Evolutionary conservation across 1,284 basidiomycete genomes (phyloP).

Genomic region (Kwoniella shivajii): DNA sequence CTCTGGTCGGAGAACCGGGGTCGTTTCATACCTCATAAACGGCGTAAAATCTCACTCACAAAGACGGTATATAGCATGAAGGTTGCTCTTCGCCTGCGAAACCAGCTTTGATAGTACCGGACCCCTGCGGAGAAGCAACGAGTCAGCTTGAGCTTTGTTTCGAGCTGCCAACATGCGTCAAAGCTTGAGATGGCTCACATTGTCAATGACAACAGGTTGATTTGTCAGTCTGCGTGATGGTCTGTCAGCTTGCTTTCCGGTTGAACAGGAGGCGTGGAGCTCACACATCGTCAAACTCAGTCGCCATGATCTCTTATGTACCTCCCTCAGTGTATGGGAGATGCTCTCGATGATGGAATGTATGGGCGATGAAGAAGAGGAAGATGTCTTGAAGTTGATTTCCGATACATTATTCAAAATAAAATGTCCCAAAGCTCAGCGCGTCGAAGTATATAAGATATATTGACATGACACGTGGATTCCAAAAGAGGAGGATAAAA

Average conservation of each 20-base stretch:
- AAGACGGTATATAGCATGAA: constrained; percentile 96
- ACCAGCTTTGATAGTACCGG: constrained; percentile 94
- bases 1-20: too few relatives aligned
- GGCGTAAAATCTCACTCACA: constrained; percentile 65
- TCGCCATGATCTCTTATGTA: constrained; percentile 35
- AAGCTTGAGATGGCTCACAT: constrained; percentile 63
- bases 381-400: too few relatives aligned
- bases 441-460: too few relatives aligned
- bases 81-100: constrained; percentile 98
- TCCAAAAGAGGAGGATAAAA: too few relatives aligned
- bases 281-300: constrained; percentile 53
- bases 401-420: too few relatives aligned
- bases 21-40: too few relatives aligned
- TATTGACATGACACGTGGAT: too few relatives aligned
- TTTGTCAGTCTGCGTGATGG: constrained; percentile 46
- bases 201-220: constrained; percentile 81
- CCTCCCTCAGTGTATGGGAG: too few relatives aligned
- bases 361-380: too few relatives aligned
- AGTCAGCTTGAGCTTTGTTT: constrained; percentile 8
- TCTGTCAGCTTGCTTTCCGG: not conserved
- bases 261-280: constrained; percentile 10
- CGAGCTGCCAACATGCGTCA: not conserved
- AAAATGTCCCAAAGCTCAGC: too few relatives aligned
- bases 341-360: too few relatives aligned
- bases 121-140: constrained; percentile 66